These are phyloP conservation scores for Sorghum bicolor DNA, from an alignment of 176 grass and related monocot species.

Conservation along the genomic window DNA sequence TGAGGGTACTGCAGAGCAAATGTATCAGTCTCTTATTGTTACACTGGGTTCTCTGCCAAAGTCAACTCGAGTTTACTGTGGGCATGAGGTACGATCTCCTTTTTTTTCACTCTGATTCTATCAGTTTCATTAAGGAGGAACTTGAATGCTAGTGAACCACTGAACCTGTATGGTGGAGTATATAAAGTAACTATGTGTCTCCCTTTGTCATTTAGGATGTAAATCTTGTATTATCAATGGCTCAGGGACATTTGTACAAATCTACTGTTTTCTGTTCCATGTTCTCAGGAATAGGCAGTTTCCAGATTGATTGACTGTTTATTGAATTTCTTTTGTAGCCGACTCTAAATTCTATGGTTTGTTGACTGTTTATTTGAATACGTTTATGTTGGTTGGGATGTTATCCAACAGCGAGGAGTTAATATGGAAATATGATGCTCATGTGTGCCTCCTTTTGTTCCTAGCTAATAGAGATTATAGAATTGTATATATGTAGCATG, in stretches of 20 bases:
- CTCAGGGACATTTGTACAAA: not conserved
- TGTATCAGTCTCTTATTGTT: constrained; percentile 88
- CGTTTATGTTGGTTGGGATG: not conserved
- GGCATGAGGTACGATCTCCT: constrained; percentile 67
- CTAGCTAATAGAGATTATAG: not conserved
- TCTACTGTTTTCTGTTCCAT: not conserved
- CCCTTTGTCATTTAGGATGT: not conserved
- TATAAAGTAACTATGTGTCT: not conserved
- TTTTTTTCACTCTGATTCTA: not conserved
- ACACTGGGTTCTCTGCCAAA: constrained; percentile 89
- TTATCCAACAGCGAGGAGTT: not conserved
- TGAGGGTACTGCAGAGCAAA: constrained; percentile 93
- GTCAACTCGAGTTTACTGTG: constrained; percentile 88
- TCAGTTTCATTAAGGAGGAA: not conserved
- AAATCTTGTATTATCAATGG: not conserved
- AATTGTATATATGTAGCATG: constrained; percentile 2
- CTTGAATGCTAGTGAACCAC: not conserved
- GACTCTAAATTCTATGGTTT: not conserved
- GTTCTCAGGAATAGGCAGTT: not conserved
- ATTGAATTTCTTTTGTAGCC: not conserved
- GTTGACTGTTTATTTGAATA: not conserved
- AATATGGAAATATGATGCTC: not conserved
- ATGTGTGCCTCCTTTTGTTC: not conserved
- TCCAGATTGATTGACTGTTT: not conserved
- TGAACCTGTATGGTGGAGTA: not conserved